These are phyloP conservation scores for Annona squamosa DNA, from an alignment of 164 flowering plant genomes.

Conservation along the genomic window DNA sequence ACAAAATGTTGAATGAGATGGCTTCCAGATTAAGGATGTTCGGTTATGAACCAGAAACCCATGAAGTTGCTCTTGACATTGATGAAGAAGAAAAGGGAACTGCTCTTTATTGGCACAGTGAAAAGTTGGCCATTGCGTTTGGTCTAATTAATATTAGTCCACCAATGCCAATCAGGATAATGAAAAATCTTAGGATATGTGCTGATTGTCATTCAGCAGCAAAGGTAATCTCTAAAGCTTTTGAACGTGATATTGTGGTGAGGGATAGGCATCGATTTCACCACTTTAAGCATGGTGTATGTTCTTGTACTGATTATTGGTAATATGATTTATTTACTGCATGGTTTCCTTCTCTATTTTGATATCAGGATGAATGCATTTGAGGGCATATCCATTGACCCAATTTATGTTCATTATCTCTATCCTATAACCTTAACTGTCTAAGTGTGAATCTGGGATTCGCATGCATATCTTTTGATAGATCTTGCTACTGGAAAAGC, in stretches of 20 bases:
- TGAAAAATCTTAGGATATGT: conserved; percentile 12
- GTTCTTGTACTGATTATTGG: conserved; percentile 7
- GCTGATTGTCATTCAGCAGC: not conserved
- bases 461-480: no score
- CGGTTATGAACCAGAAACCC: conserved; percentile 26
- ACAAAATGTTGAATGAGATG: conserved; percentile 29
- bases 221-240: conserved; percentile 8
- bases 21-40: conserved; percentile 19
- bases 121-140: conserved; percentile 39
- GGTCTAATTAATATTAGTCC: conserved; percentile 15
- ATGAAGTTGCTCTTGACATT: conserved; percentile 28
- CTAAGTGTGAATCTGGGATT: no score
- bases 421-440: no score
- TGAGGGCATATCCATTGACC: no score
- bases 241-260: not conserved
- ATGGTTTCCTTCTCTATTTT: not conserved
- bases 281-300: not conserved
- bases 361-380: no score
- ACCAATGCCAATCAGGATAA: not conserved
- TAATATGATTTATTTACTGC: conserved; percentile 6
- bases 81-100: conserved; percentile 34
- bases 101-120: conserved; percentile 33
- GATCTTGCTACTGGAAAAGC: no score
- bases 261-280: conserved; percentile 8
- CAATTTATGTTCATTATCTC: no score